Conservation (phyloP, 768 basidiomycete species). For the Chiua virens region DNA sequence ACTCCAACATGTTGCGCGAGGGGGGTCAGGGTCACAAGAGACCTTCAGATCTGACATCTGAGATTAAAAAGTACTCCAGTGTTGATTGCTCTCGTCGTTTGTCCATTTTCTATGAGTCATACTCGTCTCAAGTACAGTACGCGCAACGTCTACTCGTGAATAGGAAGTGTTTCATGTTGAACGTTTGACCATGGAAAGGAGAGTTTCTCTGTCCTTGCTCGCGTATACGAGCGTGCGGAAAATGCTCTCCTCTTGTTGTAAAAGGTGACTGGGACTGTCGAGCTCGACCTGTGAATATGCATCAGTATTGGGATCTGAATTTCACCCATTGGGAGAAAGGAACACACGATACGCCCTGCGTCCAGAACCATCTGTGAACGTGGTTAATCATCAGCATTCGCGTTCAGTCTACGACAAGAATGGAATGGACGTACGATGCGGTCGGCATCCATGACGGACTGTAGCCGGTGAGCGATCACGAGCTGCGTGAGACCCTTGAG, state of each 20-base stretch:
- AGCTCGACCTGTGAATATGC: slow-evolving; percentile 1
- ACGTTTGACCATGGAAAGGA: slow-evolving; percentile 4
- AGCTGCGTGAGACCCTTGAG: slow-evolving; percentile 7
- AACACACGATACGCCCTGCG: slow-evolving; percentile 6
- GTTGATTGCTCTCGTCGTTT: too few species aligned
- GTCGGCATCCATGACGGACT: slow-evolving; percentile 10
- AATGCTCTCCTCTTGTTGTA: neutral
- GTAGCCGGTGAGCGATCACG: slow-evolving; percentile 8
- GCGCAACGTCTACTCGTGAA: slow-evolving; percentile 9
- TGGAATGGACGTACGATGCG: neutral
- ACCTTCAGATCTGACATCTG: too few species aligned
- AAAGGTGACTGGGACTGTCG: slow-evolving; percentile 5
- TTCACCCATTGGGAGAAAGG: neutral
- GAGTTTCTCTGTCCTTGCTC: slow-evolving; percentile 3
- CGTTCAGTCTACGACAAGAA: too few species aligned
- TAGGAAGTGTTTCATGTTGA: neutral
- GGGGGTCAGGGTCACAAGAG: too few species aligned
- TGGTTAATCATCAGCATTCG: neutral
- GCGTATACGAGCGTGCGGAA: slow-evolving; percentile 5
- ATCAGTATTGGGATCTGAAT: neutral
- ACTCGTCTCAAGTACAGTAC: neutral
- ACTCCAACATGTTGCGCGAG: too few species aligned
- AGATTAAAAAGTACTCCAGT: too few species aligned
- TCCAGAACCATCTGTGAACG: slow-evolving; percentile 8
- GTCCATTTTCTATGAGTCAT: too few species aligned